Base-by-base conservation (phyloP, 2,329 filamentous ascomycete genomes). In the Ceratocystiopsis minuta region DNA sequence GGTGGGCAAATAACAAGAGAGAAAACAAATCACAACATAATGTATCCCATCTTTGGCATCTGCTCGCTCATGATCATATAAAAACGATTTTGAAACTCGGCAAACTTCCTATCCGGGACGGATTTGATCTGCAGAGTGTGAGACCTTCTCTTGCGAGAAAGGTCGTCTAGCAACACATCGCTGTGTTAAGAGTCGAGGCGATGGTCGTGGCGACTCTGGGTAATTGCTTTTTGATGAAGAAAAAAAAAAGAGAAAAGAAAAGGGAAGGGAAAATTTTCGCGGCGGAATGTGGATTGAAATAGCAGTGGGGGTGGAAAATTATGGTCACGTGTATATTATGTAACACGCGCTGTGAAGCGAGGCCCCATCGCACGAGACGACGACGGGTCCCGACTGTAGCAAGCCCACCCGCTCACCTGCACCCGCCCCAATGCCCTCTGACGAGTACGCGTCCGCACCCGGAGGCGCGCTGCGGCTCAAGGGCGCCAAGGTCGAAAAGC, bases 391-490 rank as follows among this genome's bases (percentile, higher is more conserved):
- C 33, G 13, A 34, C n/a, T 34, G 6, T 4, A 3, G 13, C 33
- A 34, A 34, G 2, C 9, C 9, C 6, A 11, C n/a, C 10, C 16
- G 3, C 18, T 31, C 33, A n/a, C 13, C n/a, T 13, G 24, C 3
- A n/a, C 31, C 6, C 16, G 16, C 34, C 15, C 24, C 20, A 37
- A 86, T 86, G 80, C 72, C 78, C 18, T 69, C 74, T 43, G 78
- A 82, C 57, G 83, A 92, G 51, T 92, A 92, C 64, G 60, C 68
- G 38, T 63, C 74, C 47, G 60, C 66, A 43, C 69, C 71, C 46
- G 69, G 78, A 53, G 85, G 85, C 52, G 80, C 79, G 46, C 72
- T 95, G 32, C 88, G 84, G 56, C 71, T 95, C 46, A 95, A 95
- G 64, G 85, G 86, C 53, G 71, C 66, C 47, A 78, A 76, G 53